phyloP scores from a whole-genome alignment of 805 yeast species.

The Yamadazyma akitaensis region DNA sequence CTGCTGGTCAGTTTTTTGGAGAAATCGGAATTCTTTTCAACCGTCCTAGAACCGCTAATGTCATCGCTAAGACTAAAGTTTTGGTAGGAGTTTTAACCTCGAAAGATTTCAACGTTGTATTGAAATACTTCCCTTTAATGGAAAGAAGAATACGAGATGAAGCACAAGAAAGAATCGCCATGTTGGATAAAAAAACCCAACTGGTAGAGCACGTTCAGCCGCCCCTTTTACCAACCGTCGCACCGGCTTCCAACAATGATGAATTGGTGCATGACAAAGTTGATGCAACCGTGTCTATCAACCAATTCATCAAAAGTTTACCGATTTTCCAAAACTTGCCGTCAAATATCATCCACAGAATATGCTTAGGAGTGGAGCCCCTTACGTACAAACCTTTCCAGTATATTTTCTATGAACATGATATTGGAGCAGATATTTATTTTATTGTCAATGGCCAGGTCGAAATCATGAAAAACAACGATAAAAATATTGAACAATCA shows the following conservation, averaged over 20 bases:
- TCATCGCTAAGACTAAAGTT: slow-evolving; percentile 64
- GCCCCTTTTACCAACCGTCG: not conserved
- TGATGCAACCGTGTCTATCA: slow-evolving; percentile 53
- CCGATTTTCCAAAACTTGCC: slow-evolving; percentile 61
- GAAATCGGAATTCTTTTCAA: slow-evolving; percentile 75
- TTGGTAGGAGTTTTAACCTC: slow-evolving; percentile 66
- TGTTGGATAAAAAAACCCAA: slow-evolving; percentile 58
- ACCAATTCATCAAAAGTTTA: slow-evolving; percentile 54
- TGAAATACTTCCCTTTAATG: slow-evolving; percentile 60
- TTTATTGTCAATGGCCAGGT: slow-evolving; percentile 68
- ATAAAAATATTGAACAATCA: slow-evolving; percentile 21
- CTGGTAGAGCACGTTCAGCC: slow-evolving; percentile 15
- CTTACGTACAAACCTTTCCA: slow-evolving; percentile 52
- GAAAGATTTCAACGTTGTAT: slow-evolving; percentile 55
- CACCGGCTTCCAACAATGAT: not conserved
- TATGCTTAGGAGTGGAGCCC: slow-evolving; percentile 64
- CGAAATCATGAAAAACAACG: slow-evolving; percentile 50
- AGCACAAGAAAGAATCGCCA: slow-evolving; percentile 71
- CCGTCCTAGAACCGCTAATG: slow-evolving; percentile 77
- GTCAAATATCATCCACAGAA: slow-evolving; percentile 54
- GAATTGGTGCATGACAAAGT: slow-evolving; percentile 27
- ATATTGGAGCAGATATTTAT: slow-evolving; percentile 59
- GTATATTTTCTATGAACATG: slow-evolving; percentile 57
- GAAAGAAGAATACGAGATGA: slow-evolving; percentile 73
- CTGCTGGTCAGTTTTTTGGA: slow-evolving; percentile 71